Base-by-base conservation (phyloP, 495 filamentous ascomycete species). In the Glonium stellatum region DNA sequence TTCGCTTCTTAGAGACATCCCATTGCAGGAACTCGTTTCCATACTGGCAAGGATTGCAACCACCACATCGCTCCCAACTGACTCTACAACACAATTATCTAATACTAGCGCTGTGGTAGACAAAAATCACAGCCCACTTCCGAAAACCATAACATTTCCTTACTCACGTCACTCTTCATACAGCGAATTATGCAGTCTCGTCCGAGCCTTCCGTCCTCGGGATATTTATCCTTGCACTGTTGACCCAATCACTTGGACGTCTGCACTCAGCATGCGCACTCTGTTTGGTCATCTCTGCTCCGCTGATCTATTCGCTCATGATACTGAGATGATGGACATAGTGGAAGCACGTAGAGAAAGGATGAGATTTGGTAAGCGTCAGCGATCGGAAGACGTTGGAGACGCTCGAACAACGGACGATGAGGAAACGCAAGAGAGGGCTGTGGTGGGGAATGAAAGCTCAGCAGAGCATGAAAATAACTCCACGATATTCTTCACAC, bases 101-200 rank as follows among this genome's bases (percentile, higher is more conserved):
- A 53, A 64, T 27, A 48, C 47, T 19, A 19, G 15, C 19, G 34
- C 36, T 10, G 19, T 25, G 3, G n/a, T 48, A 22, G 10, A 22
- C 5, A 4, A 37, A 13, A 46, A 31, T 9, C 34, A 46, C 34
- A 11, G 34, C 19, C 25, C 27, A 31, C 50, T 25, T 25, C 34
- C 23, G 18, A 54, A 44, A 50, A 54, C 36, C 2, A 68, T 56
- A 44, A 76, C 78, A 71, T 96, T 97, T 60, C 89, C 91, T 4
- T 97, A 92, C 67, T 92, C 92, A 0, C 82, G 92, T 1, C 92
- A 97, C 71, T 95, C 92, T 0, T 96, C 89, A 0, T 90, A 92
- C 54, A 73, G 74, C 0, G 92, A 97, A 70, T 77, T 96, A 5
- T 87, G 88, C 59, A 70, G 84, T 59, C 72, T 97, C 0, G 76